Evolutionary conservation across 2,329 filamentous ascomycete species (phyloP).

Genomic region (Fusarium caatingaense): DNA sequence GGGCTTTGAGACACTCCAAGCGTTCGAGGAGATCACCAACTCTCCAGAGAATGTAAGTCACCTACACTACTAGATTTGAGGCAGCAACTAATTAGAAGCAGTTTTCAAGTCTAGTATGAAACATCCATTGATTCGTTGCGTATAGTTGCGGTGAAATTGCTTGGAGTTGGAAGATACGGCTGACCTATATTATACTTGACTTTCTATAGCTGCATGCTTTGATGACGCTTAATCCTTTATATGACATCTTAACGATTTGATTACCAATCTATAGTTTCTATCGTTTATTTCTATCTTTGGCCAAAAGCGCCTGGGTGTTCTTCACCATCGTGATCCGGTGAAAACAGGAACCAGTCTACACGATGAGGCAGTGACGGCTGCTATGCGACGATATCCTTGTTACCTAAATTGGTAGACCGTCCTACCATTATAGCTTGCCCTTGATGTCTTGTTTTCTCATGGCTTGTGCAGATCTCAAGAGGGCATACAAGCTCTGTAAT

Average conservation of each 20-base stretch:
- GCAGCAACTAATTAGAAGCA: constrained; percentile 7
- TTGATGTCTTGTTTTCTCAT: constrained; percentile 58
- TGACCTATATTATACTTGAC: not conserved
- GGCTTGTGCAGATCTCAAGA: constrained; percentile 71
- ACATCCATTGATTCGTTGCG: not conserved
- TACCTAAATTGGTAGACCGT: not conserved
- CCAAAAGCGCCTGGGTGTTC: not conserved
- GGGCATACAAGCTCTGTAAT: constrained; percentile 74
- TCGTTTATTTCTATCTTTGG: not conserved
- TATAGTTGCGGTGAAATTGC: not conserved
- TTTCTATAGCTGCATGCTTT: not conserved
- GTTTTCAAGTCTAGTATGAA: constrained; percentile 30
- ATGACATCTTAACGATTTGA: not conserved
- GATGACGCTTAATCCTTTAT: not conserved
- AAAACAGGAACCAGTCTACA: not conserved
- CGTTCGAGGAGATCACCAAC: constrained; percentile 82
- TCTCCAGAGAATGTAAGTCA: constrained; percentile 63
- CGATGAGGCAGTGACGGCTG: not conserved
- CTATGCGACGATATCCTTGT: not conserved
- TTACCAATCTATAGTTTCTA: not conserved
- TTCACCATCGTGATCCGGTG: not conserved
- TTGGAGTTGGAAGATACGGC: not conserved
- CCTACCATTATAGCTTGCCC: constrained; percentile 26
- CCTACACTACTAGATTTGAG: no score
- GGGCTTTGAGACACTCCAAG: constrained; percentile 83